Conservation (phyloP, 345 rosid genomes). For the Isatis tinctoria region DNA sequence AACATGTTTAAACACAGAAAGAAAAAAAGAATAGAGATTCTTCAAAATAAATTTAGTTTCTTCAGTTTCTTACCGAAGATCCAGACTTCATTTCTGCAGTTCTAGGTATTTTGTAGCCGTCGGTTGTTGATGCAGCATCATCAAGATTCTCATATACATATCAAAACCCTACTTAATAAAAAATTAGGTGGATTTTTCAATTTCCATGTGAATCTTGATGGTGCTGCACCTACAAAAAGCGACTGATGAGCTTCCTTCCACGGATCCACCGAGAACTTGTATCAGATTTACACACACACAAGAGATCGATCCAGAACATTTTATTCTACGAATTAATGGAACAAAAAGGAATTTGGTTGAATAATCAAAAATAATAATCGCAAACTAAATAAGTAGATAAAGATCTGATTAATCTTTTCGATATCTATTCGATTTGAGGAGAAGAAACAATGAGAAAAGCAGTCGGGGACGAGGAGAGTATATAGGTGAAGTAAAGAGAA, state of each 20-base stretch:
- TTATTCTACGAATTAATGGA: neutral
- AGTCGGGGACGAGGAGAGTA: constrained; percentile 13
- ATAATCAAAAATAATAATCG: neutral
- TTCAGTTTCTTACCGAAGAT: too few relatives aligned
- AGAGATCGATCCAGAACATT: neutral
- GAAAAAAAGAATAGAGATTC: neutral
- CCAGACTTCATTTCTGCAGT: neutral
- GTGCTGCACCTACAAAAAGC: constrained; percentile 83
- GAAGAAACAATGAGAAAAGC: neutral
- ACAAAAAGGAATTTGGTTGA: neutral
- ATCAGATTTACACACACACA: neutral
- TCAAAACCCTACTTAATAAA: constrained; percentile 22
- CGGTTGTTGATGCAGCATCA: constrained; percentile 99
- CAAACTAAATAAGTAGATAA: neutral
- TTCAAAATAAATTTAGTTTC: neutral
- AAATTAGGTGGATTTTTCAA: neutral
- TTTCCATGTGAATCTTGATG: constrained; percentile 94
- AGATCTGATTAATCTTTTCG: neutral
- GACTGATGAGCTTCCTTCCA: constrained; percentile 43
- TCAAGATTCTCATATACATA: constrained; percentile 92
- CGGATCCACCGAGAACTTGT: constrained; percentile 8
- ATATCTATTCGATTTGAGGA: neutral
- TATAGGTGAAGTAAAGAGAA: constrained; percentile 7
- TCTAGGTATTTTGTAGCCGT: constrained; percentile 39
- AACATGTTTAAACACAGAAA: neutral